These are phyloP conservation scores for Geotrichum europaeum DNA, from an alignment of 1,139 yeast genomes.

Conservation along the genomic window DNA sequence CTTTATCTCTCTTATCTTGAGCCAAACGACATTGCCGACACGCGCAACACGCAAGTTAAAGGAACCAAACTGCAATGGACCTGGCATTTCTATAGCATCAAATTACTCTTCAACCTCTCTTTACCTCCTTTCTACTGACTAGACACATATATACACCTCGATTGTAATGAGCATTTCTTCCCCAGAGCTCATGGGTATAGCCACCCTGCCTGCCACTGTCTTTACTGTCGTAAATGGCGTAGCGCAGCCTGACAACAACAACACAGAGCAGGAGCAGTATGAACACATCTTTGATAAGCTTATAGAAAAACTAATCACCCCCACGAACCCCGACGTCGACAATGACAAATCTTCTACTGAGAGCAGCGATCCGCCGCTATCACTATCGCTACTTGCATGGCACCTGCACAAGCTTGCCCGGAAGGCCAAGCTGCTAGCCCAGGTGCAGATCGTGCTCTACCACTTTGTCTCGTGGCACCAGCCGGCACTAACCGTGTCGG, in stretches of 20 bases:
- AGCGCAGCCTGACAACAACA: neutral
- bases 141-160: neutral
- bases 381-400: slow-evolving; percentile 14
- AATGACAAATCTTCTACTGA: neutral
- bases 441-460: neutral
- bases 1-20: neutral
- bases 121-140: neutral
- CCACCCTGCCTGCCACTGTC: neutral
- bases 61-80: neutral
- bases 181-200: neutral
- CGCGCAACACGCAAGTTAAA: neutral
- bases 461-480: slow-evolving; percentile 16
- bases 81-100: neutral
- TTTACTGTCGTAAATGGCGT: neutral
- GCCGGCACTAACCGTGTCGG: slow-evolving; percentile 29
- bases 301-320: slow-evolving; percentile 7
- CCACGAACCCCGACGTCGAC: neutral
- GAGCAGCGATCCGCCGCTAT: slow-evolving; percentile 12
- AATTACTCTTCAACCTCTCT: neutral
- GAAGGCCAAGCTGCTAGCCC: neutral
- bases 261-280: neutral
- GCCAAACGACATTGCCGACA: neutral
- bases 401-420: neutral
- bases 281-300: slow-evolving; percentile 15
- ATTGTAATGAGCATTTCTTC: neutral